Evolutionary conservation across 176 grass and related monocot species (phyloP).

Genomic region (Puya raimondii): DNA sequence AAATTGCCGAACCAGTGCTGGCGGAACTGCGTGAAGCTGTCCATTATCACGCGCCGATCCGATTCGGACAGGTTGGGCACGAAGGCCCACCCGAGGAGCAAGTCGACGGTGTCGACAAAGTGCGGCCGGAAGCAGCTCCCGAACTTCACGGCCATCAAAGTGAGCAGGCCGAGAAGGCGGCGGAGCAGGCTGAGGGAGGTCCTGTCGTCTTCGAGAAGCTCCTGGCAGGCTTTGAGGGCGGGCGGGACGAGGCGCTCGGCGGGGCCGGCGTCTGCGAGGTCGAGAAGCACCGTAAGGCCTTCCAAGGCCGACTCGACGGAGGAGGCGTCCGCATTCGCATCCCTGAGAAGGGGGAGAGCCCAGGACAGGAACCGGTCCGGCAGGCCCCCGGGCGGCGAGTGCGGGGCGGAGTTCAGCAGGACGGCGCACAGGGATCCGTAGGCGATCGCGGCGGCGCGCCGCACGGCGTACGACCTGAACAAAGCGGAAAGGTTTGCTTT

Average conservation of each 20-base stretch:
- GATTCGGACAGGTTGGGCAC: conserved; percentile 64
- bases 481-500: too few relatives aligned
- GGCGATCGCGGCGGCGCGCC: conserved; percentile 59
- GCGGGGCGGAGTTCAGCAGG: conserved; percentile 36
- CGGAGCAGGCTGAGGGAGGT: conserved; percentile 68
- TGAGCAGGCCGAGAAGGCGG: conserved; percentile 64
- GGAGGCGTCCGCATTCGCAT: conserved; percentile 24
- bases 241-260: conserved; percentile 68
- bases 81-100: conserved; percentile 87
- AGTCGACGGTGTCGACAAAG: conserved; percentile 78
- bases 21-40: conserved; percentile 85
- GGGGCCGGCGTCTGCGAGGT: conserved; percentile 39
- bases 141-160: conserved; percentile 69
- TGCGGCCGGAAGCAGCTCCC: conserved; percentile 70
- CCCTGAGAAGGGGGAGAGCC: conserved; percentile 76
- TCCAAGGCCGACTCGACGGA: conserved; percentile 49
- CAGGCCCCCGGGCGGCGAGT: conserved; percentile 44
- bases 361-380: conserved; percentile 75
- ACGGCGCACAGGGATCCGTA: conserved; percentile 74
- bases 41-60: conserved; percentile 66
- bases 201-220: conserved; percentile 83
- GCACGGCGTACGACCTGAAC: conserved; percentile 66
- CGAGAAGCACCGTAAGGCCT: conserved; percentile 63
- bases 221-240: conserved; percentile 63
- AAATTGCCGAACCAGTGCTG: conserved; percentile 82